These are phyloP conservation scores for Nepenthes gracilis DNA, from an alignment of 148 eudicot genomes.

Conservation along the genomic window DNA sequence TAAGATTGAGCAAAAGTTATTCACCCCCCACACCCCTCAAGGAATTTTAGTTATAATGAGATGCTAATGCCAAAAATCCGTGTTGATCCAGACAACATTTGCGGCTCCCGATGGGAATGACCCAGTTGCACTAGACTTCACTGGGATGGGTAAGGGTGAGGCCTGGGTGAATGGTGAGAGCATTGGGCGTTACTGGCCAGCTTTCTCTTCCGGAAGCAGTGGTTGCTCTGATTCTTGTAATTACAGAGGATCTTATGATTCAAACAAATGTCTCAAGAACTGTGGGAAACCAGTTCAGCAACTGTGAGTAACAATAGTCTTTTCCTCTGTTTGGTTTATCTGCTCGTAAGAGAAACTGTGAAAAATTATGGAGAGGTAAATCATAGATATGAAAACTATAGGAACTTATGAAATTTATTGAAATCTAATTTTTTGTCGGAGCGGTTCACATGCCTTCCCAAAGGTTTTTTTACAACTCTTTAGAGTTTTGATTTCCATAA, in stretches of 20 bases:
- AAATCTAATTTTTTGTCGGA: neutral
- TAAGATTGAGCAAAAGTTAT: too few relatives aligned
- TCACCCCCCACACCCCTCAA: too few relatives aligned
- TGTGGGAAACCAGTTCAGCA: conserved; percentile 87
- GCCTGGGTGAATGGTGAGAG: conserved; percentile 97
- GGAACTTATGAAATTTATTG: too few relatives aligned
- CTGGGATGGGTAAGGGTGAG: conserved; percentile 87
- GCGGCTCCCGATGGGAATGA: conserved; percentile 55
- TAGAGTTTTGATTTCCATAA: too few relatives aligned
- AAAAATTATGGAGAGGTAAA: too few relatives aligned
- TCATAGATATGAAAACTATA: too few relatives aligned
- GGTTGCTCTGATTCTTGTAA: conserved; percentile 63
- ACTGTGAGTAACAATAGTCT: conserved; percentile 33
- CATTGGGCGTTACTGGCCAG: conserved; percentile 95
- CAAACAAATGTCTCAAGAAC: conserved; percentile 53
- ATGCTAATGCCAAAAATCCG: neutral
- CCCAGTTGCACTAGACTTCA: conserved; percentile 77
- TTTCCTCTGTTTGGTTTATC: too few relatives aligned
- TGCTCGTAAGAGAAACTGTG: neutral
- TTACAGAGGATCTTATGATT: conserved; percentile 46
- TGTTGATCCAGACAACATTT: conserved; percentile 46
- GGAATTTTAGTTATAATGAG: neutral
- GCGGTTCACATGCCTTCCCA: too few relatives aligned
- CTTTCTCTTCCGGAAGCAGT: conserved; percentile 26
- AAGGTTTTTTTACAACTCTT: too few relatives aligned